Evolutionary conservation across 176 grass and related monocot genomes (phyloP).

Genomic region (Aechmea fasciata): DNA sequence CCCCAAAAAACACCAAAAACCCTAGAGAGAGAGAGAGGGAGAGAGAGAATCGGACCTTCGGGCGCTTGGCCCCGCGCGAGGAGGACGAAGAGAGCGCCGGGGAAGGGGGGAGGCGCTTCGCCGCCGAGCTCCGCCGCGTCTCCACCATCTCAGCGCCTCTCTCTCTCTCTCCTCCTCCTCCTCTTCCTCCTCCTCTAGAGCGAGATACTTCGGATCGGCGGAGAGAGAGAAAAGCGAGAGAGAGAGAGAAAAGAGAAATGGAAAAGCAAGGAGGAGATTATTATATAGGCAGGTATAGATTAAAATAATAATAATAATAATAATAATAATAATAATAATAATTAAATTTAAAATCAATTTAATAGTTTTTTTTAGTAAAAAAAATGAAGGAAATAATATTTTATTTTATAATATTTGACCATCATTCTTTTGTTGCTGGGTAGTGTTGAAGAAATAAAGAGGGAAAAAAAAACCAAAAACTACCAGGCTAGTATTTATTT

Average conservation of each 20-base stretch:
- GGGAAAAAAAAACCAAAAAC: too few species aligned
- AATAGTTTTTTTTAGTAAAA: background rate
- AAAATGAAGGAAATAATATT: background rate
- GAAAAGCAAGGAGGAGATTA: constrained; percentile 14
- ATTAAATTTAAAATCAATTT: constrained; percentile 8
- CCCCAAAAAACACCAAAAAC: background rate
- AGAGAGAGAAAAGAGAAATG: constrained; percentile 10
- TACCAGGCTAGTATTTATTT: too few species aligned
- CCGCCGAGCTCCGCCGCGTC: constrained; percentile 44
- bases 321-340: background rate
- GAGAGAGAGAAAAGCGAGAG: constrained; percentile 10
- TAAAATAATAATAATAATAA: background rate
- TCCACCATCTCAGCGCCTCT: constrained; percentile 52
- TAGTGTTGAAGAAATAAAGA: too few species aligned
- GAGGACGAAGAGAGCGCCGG: constrained; percentile 15
- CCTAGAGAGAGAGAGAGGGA: constrained; percentile 24
- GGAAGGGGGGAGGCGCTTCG: constrained; percentile 5
- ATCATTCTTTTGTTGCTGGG: too few species aligned
- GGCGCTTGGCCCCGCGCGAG: constrained; percentile 38
- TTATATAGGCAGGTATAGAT: constrained; percentile 4
- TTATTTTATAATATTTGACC: too few species aligned
- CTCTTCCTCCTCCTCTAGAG: constrained; percentile 18
- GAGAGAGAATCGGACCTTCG: constrained; percentile 26
- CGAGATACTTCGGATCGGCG: constrained; percentile 35
- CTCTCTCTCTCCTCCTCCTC: constrained; percentile 12